phyloP scores from a whole-genome alignment of 495 filamentous ascomycete genomes.

The Lindgomyces ingoldianus region DNA sequence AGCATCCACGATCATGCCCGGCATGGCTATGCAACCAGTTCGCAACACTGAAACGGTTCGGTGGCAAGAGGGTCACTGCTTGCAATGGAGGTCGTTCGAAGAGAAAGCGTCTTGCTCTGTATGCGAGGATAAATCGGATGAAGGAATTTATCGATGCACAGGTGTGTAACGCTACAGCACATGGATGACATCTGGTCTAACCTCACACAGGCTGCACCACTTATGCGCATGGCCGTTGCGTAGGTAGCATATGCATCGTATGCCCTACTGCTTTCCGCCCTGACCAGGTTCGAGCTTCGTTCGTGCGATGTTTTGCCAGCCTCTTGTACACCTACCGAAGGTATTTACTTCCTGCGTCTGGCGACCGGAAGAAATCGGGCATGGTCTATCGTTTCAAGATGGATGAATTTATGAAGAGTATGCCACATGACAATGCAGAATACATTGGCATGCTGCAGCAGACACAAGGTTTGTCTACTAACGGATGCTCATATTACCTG shows the following conservation, averaged over 20 bases:
- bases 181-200: constrained; percentile 3
- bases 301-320: constrained; percentile 90
- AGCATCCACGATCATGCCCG: constrained; percentile 96
- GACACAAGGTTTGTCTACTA: constrained; percentile 72
- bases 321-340: constrained; percentile 95
- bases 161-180: constrained; percentile 38
- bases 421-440: constrained; percentile 87
- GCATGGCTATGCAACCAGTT: constrained; percentile 80
- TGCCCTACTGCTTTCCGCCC: constrained; percentile 88
- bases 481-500: neutral
- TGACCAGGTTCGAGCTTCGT: constrained; percentile 88
- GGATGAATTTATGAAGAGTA: constrained; percentile 85
- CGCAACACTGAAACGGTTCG: constrained; percentile 80
- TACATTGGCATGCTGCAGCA: constrained; percentile 86
- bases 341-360: constrained; percentile 69
- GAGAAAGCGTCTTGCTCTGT: constrained; percentile 72
- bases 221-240: constrained; percentile 76
- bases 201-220: constrained; percentile 63
- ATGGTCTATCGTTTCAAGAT: constrained; percentile 92
- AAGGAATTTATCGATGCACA: constrained; percentile 80
- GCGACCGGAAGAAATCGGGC: constrained; percentile 82
- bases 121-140: constrained; percentile 87
- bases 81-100: constrained; percentile 72
- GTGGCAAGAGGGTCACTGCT: constrained; percentile 94
- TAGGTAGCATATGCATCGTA: constrained; percentile 77